Percentiles rank a stretch among this genome's conserved stretches.
Conservation (phyloP, 345 rosid species). For the Limnanthes douglasii region DNA sequence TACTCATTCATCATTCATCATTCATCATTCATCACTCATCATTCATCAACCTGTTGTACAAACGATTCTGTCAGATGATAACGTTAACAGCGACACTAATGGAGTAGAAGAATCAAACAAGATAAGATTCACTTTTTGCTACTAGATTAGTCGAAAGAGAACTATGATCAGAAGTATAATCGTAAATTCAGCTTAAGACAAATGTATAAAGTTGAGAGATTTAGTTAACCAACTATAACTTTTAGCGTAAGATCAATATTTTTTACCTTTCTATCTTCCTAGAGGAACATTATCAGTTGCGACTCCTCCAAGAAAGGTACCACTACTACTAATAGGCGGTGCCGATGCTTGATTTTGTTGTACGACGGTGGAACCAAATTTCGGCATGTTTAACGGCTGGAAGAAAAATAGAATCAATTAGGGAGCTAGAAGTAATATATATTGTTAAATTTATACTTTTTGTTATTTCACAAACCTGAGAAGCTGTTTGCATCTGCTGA, state of each 20-base stretch:
- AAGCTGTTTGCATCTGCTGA: constrained; percentile 25
- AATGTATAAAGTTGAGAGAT: background rate
- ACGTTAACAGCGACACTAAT: too few relatives aligned
- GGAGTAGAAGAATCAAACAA: too few relatives aligned
- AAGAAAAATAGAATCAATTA: background rate
- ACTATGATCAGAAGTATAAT: too few relatives aligned
- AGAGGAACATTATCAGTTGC: constrained; percentile 15
- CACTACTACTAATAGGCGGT: constrained; percentile 10
- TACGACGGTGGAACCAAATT: constrained; percentile 22
- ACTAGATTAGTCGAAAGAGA: too few relatives aligned
- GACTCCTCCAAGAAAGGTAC: constrained; percentile 11
- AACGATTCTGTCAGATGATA: too few relatives aligned
- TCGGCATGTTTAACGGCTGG: constrained; percentile 39
- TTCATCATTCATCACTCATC: too few relatives aligned
- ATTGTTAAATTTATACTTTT: background rate
- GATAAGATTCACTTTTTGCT: too few relatives aligned
- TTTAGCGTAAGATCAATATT: background rate
- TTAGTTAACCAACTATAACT: background rate
- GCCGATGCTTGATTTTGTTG: constrained; percentile 16
- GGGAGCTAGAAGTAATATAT: background rate
- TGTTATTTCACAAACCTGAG: constrained; percentile 31
- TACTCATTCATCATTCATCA: too few relatives aligned
- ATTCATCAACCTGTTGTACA: too few relatives aligned
- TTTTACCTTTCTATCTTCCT: constrained; percentile 15
- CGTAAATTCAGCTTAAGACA: background rate